Base-by-base conservation (phyloP, 176 grass and related monocot genomes). In the Rhipidocladum racemiflorum region DNA sequence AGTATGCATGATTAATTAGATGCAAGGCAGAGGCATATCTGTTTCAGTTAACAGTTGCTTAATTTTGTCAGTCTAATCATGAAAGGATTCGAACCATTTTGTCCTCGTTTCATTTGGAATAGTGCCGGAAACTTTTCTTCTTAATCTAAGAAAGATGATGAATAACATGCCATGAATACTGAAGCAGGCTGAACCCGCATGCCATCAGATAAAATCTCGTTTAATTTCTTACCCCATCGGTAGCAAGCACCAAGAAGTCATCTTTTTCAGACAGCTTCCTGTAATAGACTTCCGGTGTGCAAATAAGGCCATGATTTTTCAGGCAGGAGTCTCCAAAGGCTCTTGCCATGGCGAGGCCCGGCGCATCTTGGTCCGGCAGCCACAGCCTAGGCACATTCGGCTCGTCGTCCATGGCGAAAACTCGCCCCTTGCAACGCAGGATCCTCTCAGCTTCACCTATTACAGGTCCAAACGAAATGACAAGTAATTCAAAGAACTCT, bases 271-370 rank as follows among this genome's bases (percentile, higher is more conserved):
- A 83, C 23, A 97, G 17, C 68, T 81, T 87, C 56, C 91, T 79
- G 85, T 89, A 61, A 50, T 79, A 93, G 62, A 97, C 73, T 61
- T 89, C 76, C 35, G 94, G 94, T 67, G 88, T 91, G 17, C 88
- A 81, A 29, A 97, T 93, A 46, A 97, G 94, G 29, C 94, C 94
- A 35, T 86, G 88, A 21, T 83, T 89, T 81, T 93, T 97, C 1
- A 97, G 76, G 81, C 94, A 97, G 72, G 91, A 91, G 55, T 97
- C 94, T 6, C 94, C 94, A 6, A 97, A 93, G 7, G 94, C 88
- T 68, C 94, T 90, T 59, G 94, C 91, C 94, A 97, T 97, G 77
- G 94, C 94, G 5, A 97, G 91, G 13, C 94, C 94, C 0, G 94
- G 94, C 1, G 90, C 88, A 16, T 91, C 94, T 18, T 97, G 83